Evolutionary conservation across 2,329 filamentous ascomycete species (phyloP).

Genomic region (Didymella glomerata): DNA sequence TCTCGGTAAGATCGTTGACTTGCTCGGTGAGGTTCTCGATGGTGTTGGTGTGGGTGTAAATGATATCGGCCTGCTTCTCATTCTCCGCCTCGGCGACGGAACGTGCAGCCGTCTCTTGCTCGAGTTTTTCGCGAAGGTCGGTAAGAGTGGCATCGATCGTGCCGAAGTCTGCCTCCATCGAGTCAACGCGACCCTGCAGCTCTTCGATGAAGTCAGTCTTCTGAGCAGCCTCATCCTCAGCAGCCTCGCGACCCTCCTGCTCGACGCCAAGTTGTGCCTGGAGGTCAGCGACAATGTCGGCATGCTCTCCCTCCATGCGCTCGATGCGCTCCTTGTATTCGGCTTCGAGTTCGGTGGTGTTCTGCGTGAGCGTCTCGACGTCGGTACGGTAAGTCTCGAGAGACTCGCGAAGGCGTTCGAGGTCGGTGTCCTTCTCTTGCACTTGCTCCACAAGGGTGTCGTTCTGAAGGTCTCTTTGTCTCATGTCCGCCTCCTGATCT

Average conservation of each 20-base stretch:
- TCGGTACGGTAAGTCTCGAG: constrained; percentile 53
- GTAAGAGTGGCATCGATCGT: constrained; percentile 43
- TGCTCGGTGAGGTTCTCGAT: constrained; percentile 44
- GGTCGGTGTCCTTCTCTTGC: constrained; percentile 45
- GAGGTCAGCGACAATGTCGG: constrained; percentile 47
- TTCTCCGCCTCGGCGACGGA: constrained; percentile 50
- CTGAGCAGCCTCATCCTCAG: constrained; percentile 52
- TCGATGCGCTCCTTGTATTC: constrained; percentile 49
- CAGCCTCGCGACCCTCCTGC: constrained; percentile 47
- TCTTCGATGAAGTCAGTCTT: constrained; percentile 52
- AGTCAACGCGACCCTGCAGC: constrained; percentile 50
- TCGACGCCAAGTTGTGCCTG: constrained; percentile 51
- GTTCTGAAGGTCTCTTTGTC: constrained; percentile 41
- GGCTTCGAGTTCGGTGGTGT: constrained; percentile 53
- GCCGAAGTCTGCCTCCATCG: constrained; percentile 50
- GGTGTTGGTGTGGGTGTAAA: constrained; percentile 48
- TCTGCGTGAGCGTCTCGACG: constrained; percentile 47
- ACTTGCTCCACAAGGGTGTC: constrained; percentile 39
- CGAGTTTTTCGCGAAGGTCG: constrained; percentile 46
- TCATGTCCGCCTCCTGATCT: constrained; percentile 48
- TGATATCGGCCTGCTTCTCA: constrained; percentile 46
- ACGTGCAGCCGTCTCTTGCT: constrained; percentile 43
- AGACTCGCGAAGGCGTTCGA: constrained; percentile 50
- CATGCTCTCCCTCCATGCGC: constrained; percentile 53
- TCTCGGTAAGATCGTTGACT: constrained; percentile 51